A percentile compares a stretch with the other conserved stretches of the same genome.
phyloP scores from a whole-genome alignment of 108 stramenopile species.

The Nitzschia palea region DNA sequence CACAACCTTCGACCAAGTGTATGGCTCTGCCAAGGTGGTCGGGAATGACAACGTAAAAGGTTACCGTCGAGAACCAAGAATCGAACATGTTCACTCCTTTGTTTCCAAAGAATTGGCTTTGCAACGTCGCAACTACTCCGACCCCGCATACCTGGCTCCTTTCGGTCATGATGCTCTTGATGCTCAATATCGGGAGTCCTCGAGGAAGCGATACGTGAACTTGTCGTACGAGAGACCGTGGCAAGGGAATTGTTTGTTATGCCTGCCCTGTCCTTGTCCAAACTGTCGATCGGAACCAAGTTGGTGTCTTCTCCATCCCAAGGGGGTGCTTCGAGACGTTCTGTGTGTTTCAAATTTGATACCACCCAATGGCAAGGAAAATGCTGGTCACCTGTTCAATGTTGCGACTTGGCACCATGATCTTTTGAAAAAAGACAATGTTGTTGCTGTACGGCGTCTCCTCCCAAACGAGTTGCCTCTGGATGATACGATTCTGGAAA shows the following conservation, averaged over 20 bases:
- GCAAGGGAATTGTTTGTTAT: constrained; percentile 65
- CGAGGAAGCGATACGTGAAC: not conserved
- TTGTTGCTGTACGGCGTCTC: not conserved
- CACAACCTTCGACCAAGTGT: constrained; percentile 16
- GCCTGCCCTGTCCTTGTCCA: constrained; percentile 59
- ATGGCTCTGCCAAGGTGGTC: not conserved
- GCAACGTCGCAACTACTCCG: constrained; percentile 21
- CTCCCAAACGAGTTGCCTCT: constrained; percentile 42
- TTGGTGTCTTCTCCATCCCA: constrained; percentile 60
- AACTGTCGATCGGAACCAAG: constrained; percentile 27
- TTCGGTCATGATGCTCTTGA: constrained; percentile 22
- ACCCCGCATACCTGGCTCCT: constrained; percentile 59
- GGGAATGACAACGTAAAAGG: not conserved
- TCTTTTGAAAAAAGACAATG: not conserved
- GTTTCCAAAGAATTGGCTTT: constrained; percentile 2
- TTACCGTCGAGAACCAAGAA: not conserved
- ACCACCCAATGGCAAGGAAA: constrained; percentile 28
- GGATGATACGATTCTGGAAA: constrained; percentile 62
- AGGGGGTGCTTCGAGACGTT: constrained; percentile 48
- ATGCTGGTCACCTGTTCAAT: constrained; percentile 13
- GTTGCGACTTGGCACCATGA: constrained; percentile 4
- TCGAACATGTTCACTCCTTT: not conserved
- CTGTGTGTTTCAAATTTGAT: constrained; percentile 49
- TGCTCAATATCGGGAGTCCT: no score
- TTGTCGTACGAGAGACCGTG: not conserved